phyloP scores from a whole-genome alignment of 2,329 filamentous ascomycete genomes.

The Colletotrichum echinochloae region DNA sequence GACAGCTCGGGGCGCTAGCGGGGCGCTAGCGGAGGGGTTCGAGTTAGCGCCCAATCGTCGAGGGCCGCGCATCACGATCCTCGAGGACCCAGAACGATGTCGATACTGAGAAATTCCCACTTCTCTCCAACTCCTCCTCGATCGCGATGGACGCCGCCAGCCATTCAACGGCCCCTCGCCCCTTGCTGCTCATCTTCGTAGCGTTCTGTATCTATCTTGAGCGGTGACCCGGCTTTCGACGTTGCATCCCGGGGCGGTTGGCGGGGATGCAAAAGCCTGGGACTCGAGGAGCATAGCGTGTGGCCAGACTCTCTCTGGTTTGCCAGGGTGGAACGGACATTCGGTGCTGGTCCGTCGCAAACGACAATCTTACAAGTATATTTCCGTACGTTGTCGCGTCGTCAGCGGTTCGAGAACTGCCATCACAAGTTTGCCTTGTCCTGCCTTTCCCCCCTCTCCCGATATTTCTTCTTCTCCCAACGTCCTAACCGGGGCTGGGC shows the following conservation, averaged over 20 bases:
- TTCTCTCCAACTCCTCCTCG: not conserved
- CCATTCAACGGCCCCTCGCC: not conserved
- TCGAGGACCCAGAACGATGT: conserved; percentile 32
- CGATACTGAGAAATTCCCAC: conserved; percentile 8
- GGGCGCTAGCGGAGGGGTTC: conserved; percentile 20
- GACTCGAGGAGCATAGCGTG: not conserved
- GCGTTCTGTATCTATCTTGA: not conserved
- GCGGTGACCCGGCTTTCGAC: conserved; percentile 5
- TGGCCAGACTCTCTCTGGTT: conserved; percentile 6
- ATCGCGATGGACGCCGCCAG: conserved; percentile 27
- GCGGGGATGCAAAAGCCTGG: conserved; percentile 1
- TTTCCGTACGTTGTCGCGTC: not conserved
- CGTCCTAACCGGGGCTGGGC: not conserved
- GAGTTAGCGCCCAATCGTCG: conserved; percentile 9
- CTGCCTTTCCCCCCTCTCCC: not conserved
- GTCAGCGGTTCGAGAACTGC: conserved; percentile 3
- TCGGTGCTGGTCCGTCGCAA: not conserved
- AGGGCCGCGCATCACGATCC: conserved; percentile 35
- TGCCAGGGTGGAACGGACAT: not conserved
- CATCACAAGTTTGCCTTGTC: too few relatives aligned
- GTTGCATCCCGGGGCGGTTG: conserved; percentile 8
- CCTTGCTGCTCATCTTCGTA: not conserved
- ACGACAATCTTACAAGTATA: not conserved
- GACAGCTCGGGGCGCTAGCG: conserved; percentile 21
- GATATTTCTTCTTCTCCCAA: not conserved